Evolutionary conservation across 2,329 filamentous ascomycete genomes (phyloP).

Genomic region (Fusarium coffeatum): DNA sequence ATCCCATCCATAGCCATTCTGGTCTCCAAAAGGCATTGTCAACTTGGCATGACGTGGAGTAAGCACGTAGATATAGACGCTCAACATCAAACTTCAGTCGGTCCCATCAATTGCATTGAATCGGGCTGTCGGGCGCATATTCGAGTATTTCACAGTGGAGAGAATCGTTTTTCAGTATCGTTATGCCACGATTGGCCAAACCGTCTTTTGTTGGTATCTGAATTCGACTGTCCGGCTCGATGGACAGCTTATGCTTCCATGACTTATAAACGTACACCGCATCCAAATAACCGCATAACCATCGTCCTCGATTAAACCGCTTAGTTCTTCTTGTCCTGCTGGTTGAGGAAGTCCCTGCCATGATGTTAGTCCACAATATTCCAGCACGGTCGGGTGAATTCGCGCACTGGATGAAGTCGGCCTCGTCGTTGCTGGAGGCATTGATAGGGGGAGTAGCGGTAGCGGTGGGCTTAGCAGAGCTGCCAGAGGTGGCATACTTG

Average conservation of each 20-base stretch:
- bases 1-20: neutral
- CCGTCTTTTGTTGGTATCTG: constrained; percentile 44
- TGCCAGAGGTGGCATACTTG: constrained; percentile 59
- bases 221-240: constrained; percentile 42
- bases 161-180: constrained; percentile 10
- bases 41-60: neutral
- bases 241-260: constrained; percentile 42
- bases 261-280: constrained; percentile 51
- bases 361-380: constrained; percentile 41
- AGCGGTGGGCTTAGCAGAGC: constrained; percentile 58
- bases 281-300: constrained; percentile 46
- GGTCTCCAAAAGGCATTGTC: neutral
- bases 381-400: constrained; percentile 38
- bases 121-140: neutral
- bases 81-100: neutral
- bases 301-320: constrained; percentile 28
- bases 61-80: neutral
- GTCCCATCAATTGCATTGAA: neutral
- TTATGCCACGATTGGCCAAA: constrained; percentile 40
- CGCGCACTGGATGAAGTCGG: constrained; percentile 73
- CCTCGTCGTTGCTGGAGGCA: constrained; percentile 70
- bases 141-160: constrained; percentile 24
- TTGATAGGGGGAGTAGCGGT: constrained; percentile 68
- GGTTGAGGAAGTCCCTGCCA: constrained; percentile 55
- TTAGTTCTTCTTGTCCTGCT: constrained; percentile 58